Percentiles rank a stretch among this genome's conserved stretches.
phyloP scores from a whole-genome alignment of 2,329 filamentous ascomycete genomes.

The Cladosporium colombiae region DNA sequence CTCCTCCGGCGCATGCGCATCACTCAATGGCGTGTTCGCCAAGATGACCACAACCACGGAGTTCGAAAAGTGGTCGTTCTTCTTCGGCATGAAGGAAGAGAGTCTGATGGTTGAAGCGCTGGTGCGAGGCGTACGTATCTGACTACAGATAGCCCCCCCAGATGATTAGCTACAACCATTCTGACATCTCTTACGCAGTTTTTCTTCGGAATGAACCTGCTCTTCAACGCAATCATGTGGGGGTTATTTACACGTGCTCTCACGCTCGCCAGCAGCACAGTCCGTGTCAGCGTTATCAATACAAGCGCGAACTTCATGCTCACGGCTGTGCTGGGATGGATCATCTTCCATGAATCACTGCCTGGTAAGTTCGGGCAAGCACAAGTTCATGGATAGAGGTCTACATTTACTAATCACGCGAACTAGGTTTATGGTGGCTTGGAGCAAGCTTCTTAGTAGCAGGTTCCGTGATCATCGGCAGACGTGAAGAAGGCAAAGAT shows the following conservation, averaged over 20 bases:
- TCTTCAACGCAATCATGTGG: conserved; percentile 83
- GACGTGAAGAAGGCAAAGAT: conserved; percentile 59
- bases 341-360: conserved; percentile 70
- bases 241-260: conserved; percentile 77
- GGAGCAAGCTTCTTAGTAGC: conserved; percentile 71
- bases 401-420: background rate
- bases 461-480: conserved; percentile 76
- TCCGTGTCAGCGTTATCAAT: conserved; percentile 79
- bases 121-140: conserved; percentile 52
- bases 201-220: conserved; percentile 74
- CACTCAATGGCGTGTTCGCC: conserved; percentile 80
- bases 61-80: conserved; percentile 54
- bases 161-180: background rate
- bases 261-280: conserved; percentile 71
- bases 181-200: conserved; percentile 46
- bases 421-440: conserved; percentile 67
- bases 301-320: conserved; percentile 80
- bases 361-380: conserved; percentile 46
- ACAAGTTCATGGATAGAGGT: background rate
- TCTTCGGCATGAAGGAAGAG: conserved; percentile 48
- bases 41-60: conserved; percentile 71
- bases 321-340: conserved; percentile 69
- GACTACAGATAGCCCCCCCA: background rate
- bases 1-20: conserved; percentile 74
- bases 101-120: conserved; percentile 52